Evolutionary conservation across 352 stramenopile genomes (phyloP).

Genomic region (Phytophthora sp.): DNA sequence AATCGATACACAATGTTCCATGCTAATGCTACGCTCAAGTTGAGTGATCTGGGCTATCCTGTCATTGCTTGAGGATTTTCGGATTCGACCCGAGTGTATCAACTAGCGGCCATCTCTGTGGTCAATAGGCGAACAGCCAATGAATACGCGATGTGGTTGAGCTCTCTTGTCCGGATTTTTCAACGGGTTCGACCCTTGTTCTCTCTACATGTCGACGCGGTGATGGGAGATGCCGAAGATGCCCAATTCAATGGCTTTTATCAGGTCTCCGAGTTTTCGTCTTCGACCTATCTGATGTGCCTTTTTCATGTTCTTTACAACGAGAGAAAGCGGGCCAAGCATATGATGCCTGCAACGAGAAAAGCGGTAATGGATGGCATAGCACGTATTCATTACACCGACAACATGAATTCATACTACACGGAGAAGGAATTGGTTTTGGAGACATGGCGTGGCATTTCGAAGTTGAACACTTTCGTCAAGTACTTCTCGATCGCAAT

Average conservation of each 20-base stretch:
- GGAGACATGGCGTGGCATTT: not conserved
- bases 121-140: constrained; percentile 11
- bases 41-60: constrained; percentile 12
- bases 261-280: not conserved
- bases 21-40: constrained; percentile 7
- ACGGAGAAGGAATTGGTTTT: not conserved
- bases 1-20: constrained; percentile 6
- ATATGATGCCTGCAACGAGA: too few relatives aligned
- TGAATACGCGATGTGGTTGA: constrained; percentile 21
- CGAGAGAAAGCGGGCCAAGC: not conserved
- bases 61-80: constrained; percentile 22
- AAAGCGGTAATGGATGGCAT: not conserved
- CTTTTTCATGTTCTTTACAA: not conserved
- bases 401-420: not conserved
- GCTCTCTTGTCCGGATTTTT: not conserved
- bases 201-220: not conserved
- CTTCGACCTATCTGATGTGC: not conserved
- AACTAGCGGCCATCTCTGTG: constrained; percentile 20
- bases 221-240: constrained; percentile 4
- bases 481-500: not conserved
- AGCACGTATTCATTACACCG: not conserved
- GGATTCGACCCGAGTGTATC: constrained; percentile 4
- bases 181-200: not conserved
- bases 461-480: not conserved
- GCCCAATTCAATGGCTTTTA: constrained; percentile 3